These are phyloP conservation scores for Fraxinus floribunda DNA, from an alignment of 305 asterid species.

Conservation along the genomic window DNA sequence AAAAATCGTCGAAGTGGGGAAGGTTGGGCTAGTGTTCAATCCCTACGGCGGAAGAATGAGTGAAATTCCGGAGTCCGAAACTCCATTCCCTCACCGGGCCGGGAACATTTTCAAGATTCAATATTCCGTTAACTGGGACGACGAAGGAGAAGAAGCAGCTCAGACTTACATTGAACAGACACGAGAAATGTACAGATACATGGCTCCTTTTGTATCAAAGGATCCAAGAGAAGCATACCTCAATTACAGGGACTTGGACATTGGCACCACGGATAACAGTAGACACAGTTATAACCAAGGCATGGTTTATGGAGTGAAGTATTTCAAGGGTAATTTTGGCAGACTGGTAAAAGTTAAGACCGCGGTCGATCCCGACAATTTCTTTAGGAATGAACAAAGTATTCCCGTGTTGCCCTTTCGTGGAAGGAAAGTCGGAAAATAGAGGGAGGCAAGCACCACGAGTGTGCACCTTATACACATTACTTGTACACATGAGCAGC, in stretches of 20 bases:
- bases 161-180: slow-evolving; percentile 21
- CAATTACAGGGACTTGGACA: slow-evolving; percentile 48
- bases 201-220: slow-evolving; percentile 48
- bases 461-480: background rate
- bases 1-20: slow-evolving; percentile 36
- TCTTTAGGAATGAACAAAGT: slow-evolving; percentile 36
- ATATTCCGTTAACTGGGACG: slow-evolving; percentile 45
- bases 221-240: slow-evolving; percentile 47
- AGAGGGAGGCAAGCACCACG: background rate
- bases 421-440: background rate
- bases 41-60: slow-evolving; percentile 57
- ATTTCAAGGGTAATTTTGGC: slow-evolving; percentile 38
- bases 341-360: slow-evolving; percentile 33
- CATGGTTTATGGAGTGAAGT: slow-evolving; percentile 40
- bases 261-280: slow-evolving; percentile 32
- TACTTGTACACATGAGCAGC: background rate
- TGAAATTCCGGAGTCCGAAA: slow-evolving; percentile 32
- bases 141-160: slow-evolving; percentile 28
- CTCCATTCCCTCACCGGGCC: slow-evolving; percentile 55
- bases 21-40: slow-evolving; percentile 36
- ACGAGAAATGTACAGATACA: slow-evolving; percentile 33
- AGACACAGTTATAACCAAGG: slow-evolving; percentile 31
- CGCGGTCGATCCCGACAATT: slow-evolving; percentile 29
- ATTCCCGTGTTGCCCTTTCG: slow-evolving; percentile 17
- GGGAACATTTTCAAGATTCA: slow-evolving; percentile 53